Evolutionary conservation across 306 rosid species (phyloP).

Genomic region (Acmispon strigosus): DNA sequence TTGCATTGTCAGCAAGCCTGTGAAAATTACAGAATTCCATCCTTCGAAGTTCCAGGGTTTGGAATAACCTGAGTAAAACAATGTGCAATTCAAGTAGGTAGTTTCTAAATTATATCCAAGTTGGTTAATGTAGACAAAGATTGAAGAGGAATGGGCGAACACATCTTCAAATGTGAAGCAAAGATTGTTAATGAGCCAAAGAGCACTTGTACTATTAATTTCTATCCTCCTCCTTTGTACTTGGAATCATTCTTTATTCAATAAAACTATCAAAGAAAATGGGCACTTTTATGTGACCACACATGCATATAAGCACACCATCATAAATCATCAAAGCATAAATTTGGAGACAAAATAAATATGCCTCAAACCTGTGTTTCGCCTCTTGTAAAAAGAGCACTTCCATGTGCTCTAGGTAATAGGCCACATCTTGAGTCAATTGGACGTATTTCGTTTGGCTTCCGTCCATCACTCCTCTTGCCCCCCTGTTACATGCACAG

Average conservation of each 20-base stretch:
- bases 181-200: neutral
- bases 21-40: neutral
- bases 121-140: neutral
- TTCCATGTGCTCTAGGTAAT: conserved; percentile 98
- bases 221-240: neutral
- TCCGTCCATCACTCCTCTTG: conserved; percentile 90
- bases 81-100: neutral
- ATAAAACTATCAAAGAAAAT: neutral
- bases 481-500: conserved; percentile 57
- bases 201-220: neutral
- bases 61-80: neutral
- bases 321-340: conserved; percentile 2
- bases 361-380: conserved; percentile 80
- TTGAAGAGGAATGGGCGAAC: neutral
- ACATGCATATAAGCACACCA: conserved; percentile 10
- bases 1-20: neutral
- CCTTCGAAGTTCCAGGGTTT: neutral
- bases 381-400: conserved; percentile 95
- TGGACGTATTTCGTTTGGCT: conserved; percentile 70
- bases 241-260: neutral
- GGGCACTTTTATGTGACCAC: neutral
- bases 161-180: neutral
- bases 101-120: neutral
- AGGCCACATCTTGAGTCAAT: conserved; percentile 76
- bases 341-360: conserved; percentile 11